phyloP scores from a whole-genome alignment of 225 moss, liverwort and hornwort species.

The Anthoceros angustus region DNA sequence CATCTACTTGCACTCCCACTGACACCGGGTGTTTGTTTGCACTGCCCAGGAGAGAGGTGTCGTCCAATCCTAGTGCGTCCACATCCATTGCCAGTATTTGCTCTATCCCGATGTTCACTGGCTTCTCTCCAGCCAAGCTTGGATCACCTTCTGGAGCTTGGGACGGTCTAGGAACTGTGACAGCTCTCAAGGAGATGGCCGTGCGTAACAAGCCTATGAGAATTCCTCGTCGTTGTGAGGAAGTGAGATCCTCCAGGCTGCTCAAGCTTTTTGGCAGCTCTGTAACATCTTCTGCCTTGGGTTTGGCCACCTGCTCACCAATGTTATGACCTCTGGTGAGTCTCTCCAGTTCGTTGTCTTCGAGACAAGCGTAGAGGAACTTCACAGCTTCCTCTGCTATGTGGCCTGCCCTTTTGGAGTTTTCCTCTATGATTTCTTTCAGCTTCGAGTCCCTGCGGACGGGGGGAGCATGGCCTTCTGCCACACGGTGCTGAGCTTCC shows the following conservation, averaged over 20 bases:
- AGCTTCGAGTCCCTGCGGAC: conserved; percentile 2
- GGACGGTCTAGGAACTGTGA: background rate
- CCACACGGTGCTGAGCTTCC: background rate
- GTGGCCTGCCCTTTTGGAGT: background rate
- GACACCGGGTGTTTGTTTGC: background rate
- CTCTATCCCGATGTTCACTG: background rate
- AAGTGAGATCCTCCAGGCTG: background rate
- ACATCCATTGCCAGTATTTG: background rate
- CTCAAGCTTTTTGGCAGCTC: background rate
- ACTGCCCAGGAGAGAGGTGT: background rate
- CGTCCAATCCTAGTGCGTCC: background rate
- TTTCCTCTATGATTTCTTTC: conserved; percentile 1
- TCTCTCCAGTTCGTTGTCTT: background rate
- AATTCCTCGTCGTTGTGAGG: background rate
- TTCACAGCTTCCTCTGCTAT: background rate
- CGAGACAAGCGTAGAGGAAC: background rate
- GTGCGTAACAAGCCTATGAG: background rate
- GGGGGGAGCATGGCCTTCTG: background rate
- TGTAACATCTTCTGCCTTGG: too few species aligned
- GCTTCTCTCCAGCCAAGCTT: background rate
- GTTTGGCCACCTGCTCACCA: background rate
- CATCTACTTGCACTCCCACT: background rate
- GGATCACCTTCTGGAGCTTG: background rate
- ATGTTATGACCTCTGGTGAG: background rate
- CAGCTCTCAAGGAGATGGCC: conserved; percentile 2